A percentile compares a stretch with the other conserved stretches of the same genome.
Evolutionary conservation across 1,139 yeast species (phyloP).

Genomic region (Yarrowia galli): DNA sequence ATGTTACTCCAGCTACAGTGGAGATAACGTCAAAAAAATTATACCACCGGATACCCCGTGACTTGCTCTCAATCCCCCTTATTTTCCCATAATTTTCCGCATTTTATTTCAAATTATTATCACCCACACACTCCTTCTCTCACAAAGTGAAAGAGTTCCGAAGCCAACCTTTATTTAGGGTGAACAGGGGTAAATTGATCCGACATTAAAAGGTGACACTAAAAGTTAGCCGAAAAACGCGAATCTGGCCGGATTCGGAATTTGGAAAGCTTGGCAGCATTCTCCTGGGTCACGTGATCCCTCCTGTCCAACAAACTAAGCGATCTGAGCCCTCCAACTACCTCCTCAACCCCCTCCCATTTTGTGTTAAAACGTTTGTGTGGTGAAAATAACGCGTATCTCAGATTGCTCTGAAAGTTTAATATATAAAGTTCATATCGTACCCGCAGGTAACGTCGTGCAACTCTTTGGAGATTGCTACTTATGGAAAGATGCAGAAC

Average conservation of each 20-base stretch:
- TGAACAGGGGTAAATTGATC: background rate
- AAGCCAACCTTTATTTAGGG: background rate
- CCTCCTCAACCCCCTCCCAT: no score
- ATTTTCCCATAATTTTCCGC: no score
- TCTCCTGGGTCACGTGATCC: background rate
- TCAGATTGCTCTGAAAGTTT: constrained; percentile 19
- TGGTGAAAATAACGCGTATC: background rate
- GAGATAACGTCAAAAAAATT: no score
- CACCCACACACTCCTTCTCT: no score
- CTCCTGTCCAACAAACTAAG: background rate
- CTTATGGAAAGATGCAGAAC: constrained; percentile 21
- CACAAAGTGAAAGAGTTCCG: no score
- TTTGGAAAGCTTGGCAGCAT: no score
- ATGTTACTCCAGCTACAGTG: no score
- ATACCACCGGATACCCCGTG: no score
- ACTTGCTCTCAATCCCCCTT: no score
- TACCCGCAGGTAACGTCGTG: background rate
- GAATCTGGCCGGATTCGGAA: background rate
- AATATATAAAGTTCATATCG: background rate
- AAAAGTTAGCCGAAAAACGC: background rate
- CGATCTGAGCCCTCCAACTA: background rate
- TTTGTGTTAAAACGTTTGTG: background rate
- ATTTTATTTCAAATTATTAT: no score
- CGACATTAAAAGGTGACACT: background rate
- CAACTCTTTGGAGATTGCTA: constrained; percentile 15